Evolutionary conservation across 495 filamentous ascomycete genomes (phyloP).

Genomic region (Penicillium steckii): DNA sequence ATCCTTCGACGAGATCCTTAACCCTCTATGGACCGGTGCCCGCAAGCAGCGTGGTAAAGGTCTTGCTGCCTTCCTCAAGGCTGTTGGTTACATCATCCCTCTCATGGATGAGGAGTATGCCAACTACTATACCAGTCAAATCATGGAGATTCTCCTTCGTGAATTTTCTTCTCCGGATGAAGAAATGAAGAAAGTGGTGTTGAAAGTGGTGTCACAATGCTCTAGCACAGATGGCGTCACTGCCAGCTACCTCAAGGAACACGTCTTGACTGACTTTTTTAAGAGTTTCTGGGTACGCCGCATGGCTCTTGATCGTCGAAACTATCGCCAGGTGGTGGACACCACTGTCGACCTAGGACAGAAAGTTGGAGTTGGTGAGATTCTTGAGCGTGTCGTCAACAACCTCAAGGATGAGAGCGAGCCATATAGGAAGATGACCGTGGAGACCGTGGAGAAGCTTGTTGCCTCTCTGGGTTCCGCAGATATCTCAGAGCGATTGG

Average conservation of each 20-base stretch:
- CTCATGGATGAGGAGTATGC: slow-evolving; percentile 99
- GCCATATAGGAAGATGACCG: slow-evolving; percentile 97
- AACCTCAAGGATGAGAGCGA: slow-evolving; percentile 99
- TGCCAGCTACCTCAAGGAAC: slow-evolving; percentile 88
- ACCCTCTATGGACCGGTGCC: slow-evolving; percentile 95
- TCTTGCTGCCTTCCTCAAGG: slow-evolving; percentile 93
- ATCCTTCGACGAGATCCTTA: slow-evolving; percentile 95
- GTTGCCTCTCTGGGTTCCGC: slow-evolving; percentile 89
- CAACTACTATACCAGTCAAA: slow-evolving; percentile 97
- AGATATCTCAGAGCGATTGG: slow-evolving; percentile 87
- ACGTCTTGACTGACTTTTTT: slow-evolving; percentile 94
- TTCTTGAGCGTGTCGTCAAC: slow-evolving; percentile 86
- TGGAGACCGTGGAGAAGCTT: slow-evolving; percentile 95
- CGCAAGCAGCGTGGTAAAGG: slow-evolving; percentile 95
- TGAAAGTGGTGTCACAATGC: slow-evolving; percentile 98
- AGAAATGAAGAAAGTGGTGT: slow-evolving; percentile 99
- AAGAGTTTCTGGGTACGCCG: slow-evolving; percentile 98
- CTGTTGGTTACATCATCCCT: slow-evolving; percentile 96
- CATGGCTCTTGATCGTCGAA: slow-evolving; percentile 95
- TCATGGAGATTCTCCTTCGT: slow-evolving; percentile 96
- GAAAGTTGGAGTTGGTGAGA: slow-evolving; percentile 94
- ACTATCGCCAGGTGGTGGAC: slow-evolving; percentile 95
- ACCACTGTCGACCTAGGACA: slow-evolving; percentile 97
- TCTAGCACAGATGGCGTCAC: slow-evolving; percentile 94
- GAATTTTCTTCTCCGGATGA: slow-evolving; percentile 97